Evolutionary conservation across 495 filamentous ascomycete genomes (phyloP).

Genomic region (Penicillium ucsense): DNA sequence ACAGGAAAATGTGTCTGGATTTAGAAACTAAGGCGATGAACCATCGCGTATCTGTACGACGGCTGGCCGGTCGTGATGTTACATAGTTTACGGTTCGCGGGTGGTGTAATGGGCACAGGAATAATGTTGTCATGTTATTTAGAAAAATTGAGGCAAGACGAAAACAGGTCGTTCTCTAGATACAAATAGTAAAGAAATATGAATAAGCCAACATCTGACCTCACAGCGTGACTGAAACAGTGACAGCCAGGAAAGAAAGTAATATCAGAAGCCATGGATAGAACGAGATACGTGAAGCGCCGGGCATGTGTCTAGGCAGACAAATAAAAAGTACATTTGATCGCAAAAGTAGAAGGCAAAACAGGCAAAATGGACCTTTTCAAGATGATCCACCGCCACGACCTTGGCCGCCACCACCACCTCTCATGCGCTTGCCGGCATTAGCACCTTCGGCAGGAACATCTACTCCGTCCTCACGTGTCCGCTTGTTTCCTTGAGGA

Average conservation of each 20-base stretch:
- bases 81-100: too few species aligned
- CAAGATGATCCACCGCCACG: slow-evolving; percentile 13
- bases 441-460: slow-evolving; percentile 27
- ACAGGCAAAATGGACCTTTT: neutral
- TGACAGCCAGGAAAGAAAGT: too few species aligned
- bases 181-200: too few species aligned
- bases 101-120: too few species aligned
- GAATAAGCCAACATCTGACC: too few species aligned
- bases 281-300: neutral
- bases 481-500: slow-evolving; percentile 54
- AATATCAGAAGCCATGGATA: neutral
- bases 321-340: slow-evolving; percentile 5
- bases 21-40: too few species aligned
- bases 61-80: too few species aligned
- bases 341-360: neutral
- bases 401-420: slow-evolving; percentile 32
- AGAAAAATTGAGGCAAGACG: too few species aligned
- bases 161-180: too few species aligned
- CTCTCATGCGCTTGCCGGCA: slow-evolving; percentile 45
- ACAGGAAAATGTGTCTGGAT: neutral
- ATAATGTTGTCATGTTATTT: too few species aligned
- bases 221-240: too few species aligned
- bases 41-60: too few species aligned
- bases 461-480: slow-evolving; percentile 51
- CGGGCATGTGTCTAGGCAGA: neutral